A percentile compares a stretch with the other conserved stretches of the same genome.
Evolutionary conservation across 495 filamentous ascomycete species (phyloP).

Genomic region (Terfezia claveryi): DNA sequence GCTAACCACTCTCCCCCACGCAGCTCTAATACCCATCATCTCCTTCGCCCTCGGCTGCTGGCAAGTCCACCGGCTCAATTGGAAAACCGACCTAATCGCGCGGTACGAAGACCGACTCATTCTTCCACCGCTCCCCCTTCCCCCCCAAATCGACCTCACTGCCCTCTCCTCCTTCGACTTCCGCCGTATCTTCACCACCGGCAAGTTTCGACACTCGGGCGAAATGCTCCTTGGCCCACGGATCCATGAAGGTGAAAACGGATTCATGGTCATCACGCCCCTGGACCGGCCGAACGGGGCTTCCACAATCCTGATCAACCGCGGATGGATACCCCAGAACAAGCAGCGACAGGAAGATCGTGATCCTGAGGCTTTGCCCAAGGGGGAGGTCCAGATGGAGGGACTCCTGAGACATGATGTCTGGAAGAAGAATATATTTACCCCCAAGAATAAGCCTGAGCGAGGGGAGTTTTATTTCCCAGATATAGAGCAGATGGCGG

Average conservation of each 20-base stretch:
- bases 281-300: slow-evolving; percentile 41
- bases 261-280: slow-evolving; percentile 77
- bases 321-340: slow-evolving; percentile 73
- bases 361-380: slow-evolving; percentile 32
- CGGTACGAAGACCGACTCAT: slow-evolving; percentile 76
- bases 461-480: slow-evolving; percentile 81
- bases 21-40: slow-evolving; percentile 74
- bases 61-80: slow-evolving; percentile 82
- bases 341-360: slow-evolving; percentile 39
- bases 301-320: slow-evolving; percentile 56
- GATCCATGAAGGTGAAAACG: slow-evolving; percentile 68
- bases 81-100: slow-evolving; percentile 84
- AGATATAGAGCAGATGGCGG: slow-evolving; percentile 85
- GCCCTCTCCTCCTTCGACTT: slow-evolving; percentile 82
- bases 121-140: slow-evolving; percentile 66
- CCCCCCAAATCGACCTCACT: slow-evolving; percentile 53
- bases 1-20: neutral
- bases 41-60: slow-evolving; percentile 79
- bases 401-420: slow-evolving; percentile 61
- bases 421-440: slow-evolving; percentile 95
- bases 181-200: slow-evolving; percentile 58
- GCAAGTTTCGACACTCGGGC: slow-evolving; percentile 57
- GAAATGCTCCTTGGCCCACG: slow-evolving; percentile 93
- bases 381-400: slow-evolving; percentile 49
- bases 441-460: slow-evolving; percentile 67